These are phyloP conservation scores for Sanghuangporus sanghuang DNA, from an alignment of 1,284 basidiomycete genomes.

Conservation along the genomic window DNA sequence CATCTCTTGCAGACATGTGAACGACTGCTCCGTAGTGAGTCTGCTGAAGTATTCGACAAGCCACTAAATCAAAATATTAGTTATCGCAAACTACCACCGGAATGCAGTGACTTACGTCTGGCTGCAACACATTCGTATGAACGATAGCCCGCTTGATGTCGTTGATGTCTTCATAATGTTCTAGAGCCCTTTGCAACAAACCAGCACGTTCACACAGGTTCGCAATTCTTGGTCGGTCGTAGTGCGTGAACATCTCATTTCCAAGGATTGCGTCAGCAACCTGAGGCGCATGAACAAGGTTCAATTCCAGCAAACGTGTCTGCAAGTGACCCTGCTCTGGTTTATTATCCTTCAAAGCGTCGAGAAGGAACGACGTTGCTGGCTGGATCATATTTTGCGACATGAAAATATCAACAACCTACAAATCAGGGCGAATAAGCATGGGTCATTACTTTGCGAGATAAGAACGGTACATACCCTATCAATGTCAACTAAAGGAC, in stretches of 20 bases:
- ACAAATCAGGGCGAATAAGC: neutral
- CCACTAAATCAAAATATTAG: slow-evolving; percentile 54
- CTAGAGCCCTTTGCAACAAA: slow-evolving; percentile 90
- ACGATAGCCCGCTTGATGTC: slow-evolving; percentile 99
- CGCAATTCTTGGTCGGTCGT: slow-evolving; percentile 94
- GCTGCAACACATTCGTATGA: slow-evolving; percentile 83
- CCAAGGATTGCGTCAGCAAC: slow-evolving; percentile 99
- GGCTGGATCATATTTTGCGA: slow-evolving; percentile 99
- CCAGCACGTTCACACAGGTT: slow-evolving; percentile 99
- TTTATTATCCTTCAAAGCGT: slow-evolving; percentile 99
- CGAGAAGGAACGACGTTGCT: slow-evolving; percentile 96
- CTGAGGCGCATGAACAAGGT: slow-evolving; percentile 95
- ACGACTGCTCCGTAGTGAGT: slow-evolving; percentile 97
- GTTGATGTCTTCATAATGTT: slow-evolving; percentile 95
- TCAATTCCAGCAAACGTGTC: slow-evolving; percentile 97
- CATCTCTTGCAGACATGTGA: slow-evolving; percentile 98
- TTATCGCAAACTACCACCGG: neutral
- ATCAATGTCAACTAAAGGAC: slow-evolving; percentile 93
- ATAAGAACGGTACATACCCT: slow-evolving; percentile 45
- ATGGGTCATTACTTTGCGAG: neutral
- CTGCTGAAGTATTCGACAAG: slow-evolving; percentile 97
- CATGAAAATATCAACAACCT: slow-evolving; percentile 99
- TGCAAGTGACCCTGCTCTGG: slow-evolving; percentile 96
- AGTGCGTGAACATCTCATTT: slow-evolving; percentile 98
- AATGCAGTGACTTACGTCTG: slow-evolving; percentile 54